A percentile compares a stretch with the other conserved stretches of the same genome.
Evolutionary conservation across 106 monocot genomes (phyloP).

Genomic region (Dactylorhiza incarnata): DNA sequence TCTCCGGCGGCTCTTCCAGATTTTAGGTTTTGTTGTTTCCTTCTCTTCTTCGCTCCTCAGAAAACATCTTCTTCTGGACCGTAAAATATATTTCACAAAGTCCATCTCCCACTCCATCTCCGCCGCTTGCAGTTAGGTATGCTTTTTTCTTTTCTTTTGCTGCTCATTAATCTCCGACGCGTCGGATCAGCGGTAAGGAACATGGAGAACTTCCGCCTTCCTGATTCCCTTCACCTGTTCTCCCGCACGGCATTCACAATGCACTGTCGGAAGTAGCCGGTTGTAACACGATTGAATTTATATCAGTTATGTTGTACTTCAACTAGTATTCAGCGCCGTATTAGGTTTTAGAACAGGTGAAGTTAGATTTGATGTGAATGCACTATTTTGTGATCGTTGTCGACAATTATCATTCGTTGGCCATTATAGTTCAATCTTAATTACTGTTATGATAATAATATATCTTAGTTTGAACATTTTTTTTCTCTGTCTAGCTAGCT

Average conservation of each 20-base stretch:
- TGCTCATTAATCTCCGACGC: not conserved
- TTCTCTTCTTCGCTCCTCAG: not conserved
- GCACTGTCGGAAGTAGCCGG: not conserved
- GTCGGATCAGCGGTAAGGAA: not conserved
- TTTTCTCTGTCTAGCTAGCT: not conserved
- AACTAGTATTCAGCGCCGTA: not conserved
- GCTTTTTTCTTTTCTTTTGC: not conserved
- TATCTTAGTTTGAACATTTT: not conserved
- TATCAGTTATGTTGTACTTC: no score
- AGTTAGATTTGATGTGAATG: not conserved
- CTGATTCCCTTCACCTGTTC: not conserved
- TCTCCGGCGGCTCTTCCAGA: not conserved
- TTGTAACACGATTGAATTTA: not conserved
- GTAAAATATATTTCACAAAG: not conserved
- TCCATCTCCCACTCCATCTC: not conserved
- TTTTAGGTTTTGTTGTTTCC: not conserved
- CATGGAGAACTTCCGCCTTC: not conserved
- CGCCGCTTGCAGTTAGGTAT: not conserved
- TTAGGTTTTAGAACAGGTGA: not conserved
- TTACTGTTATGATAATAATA: not conserved
- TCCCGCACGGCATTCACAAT: not conserved
- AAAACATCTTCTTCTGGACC: not conserved
- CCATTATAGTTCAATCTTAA: not conserved
- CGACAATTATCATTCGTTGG: not conserved
- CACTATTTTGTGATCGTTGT: not conserved